Percentiles rank a stretch among this genome's conserved stretches.
These are phyloP conservation scores for Vaccinium myrtillus DNA, from an alignment of 148 eudicot species.

Conservation along the genomic window DNA sequence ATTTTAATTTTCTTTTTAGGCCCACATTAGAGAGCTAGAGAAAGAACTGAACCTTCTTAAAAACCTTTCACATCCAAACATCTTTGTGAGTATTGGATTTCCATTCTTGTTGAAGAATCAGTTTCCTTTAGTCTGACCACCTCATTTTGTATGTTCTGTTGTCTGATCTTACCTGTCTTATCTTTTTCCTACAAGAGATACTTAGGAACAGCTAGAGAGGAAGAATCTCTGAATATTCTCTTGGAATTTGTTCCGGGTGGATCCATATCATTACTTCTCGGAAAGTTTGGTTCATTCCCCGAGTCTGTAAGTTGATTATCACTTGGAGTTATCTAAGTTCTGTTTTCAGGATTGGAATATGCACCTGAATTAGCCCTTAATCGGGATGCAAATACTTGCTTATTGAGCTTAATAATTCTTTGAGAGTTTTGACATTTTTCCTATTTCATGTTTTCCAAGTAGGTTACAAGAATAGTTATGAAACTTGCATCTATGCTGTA, in stretches of 20 bases:
- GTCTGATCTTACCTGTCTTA: conserved; percentile 10
- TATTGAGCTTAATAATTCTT: background rate
- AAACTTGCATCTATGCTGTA: too few relatives aligned
- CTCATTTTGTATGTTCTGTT: conserved; percentile 7
- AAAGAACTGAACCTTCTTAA: conserved; percentile 92
- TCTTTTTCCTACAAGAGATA: conserved; percentile 57
- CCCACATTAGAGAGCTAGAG: conserved; percentile 86
- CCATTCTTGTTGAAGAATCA: background rate
- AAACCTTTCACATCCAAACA: conserved; percentile 87
- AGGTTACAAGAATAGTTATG: too few relatives aligned
- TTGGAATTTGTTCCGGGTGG: conserved; percentile 98
- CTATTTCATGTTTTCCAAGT: too few relatives aligned
- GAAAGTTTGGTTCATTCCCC: conserved; percentile 94
- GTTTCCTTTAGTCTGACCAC: background rate
- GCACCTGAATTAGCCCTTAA: conserved; percentile 4
- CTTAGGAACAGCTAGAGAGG: conserved; percentile 89
- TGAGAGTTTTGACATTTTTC: too few relatives aligned
- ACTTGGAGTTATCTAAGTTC: background rate
- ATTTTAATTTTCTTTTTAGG: conserved; percentile 34
- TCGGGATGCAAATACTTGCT: background rate
- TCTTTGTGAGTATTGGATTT: conserved; percentile 62
- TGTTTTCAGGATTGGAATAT: background rate
- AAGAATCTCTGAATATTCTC: conserved; percentile 75
- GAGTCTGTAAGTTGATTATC: background rate
- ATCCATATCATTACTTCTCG: conserved; percentile 84